Conservation (phyloP, 352 stramenopile genomes). For the Pythium scleroteichum region DNA sequence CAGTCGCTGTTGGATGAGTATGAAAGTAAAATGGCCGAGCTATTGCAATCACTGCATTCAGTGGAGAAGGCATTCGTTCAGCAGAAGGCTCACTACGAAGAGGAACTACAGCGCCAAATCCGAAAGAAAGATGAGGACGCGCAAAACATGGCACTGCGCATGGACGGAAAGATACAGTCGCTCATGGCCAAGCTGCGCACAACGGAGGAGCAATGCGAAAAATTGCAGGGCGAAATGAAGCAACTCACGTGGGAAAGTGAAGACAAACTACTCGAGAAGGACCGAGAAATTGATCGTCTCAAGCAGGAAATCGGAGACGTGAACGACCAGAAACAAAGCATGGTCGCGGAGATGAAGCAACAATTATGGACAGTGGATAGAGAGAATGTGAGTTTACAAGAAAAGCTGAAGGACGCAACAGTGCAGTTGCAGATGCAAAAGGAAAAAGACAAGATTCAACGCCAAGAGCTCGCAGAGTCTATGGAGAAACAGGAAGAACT, state of each 20-base stretch:
- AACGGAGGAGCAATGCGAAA: constrained; percentile 52
- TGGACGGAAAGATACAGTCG: constrained; percentile 47
- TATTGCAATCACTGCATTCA: constrained; percentile 76
- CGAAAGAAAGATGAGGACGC: constrained; percentile 43
- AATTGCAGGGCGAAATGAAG: constrained; percentile 55
- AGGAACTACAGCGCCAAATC: constrained; percentile 52
- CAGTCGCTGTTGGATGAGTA: constrained; percentile 83
- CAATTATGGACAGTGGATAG: constrained; percentile 52
- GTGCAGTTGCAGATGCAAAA: constrained; percentile 49
- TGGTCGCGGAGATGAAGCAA: constrained; percentile 48
- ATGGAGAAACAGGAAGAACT: constrained; percentile 65
- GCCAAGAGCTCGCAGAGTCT: constrained; percentile 50
- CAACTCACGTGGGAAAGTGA: constrained; percentile 63
- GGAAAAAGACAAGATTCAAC: constrained; percentile 64
- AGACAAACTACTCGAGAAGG: constrained; percentile 60
- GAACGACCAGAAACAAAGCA: constrained; percentile 49
- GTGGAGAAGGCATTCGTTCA: constrained; percentile 85
- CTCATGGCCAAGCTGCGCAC: constrained; percentile 49
- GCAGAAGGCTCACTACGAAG: constrained; percentile 79
- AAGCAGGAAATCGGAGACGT: constrained; percentile 55
- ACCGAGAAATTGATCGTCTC: constrained; percentile 52
- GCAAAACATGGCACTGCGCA: constrained; percentile 17
- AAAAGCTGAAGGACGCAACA: constrained; percentile 49
- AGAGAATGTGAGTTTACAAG: constrained; percentile 42
- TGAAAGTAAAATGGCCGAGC: constrained; percentile 83